Evolutionary conservation across 2,329 filamentous ascomycete genomes (phyloP).

Genomic region (Blastomyces parvus): DNA sequence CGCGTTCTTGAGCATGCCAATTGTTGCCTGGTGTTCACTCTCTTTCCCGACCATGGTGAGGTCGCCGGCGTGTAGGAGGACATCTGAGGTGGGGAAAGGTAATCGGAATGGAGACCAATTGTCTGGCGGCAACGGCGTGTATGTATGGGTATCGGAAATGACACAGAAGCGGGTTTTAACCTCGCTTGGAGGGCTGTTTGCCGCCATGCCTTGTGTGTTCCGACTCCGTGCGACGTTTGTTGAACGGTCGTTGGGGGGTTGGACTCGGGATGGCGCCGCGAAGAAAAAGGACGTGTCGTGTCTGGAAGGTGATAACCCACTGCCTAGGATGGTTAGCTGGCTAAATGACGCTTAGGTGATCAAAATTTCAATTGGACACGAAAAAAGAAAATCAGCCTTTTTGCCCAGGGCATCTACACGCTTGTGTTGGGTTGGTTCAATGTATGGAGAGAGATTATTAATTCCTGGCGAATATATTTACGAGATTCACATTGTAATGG

Average conservation of each 20-base stretch:
- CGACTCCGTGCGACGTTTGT: not conserved
- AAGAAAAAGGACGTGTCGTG: not conserved
- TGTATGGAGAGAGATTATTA: not conserved
- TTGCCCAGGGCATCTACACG: not conserved
- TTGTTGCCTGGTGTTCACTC: slow-evolving; percentile 39
- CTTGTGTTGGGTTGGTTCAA: not conserved
- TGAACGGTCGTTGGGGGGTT: slow-evolving; percentile 3
- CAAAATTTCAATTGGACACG: not conserved
- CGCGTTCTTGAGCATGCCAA: slow-evolving; percentile 41
- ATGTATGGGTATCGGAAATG: slow-evolving; percentile 37
- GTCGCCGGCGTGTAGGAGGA: slow-evolving; percentile 52
- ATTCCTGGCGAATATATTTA: not conserved
- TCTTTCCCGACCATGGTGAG: slow-evolving; percentile 44
- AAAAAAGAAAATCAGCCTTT: not conserved
- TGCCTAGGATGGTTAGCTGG: not conserved
- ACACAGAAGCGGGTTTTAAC: slow-evolving; percentile 36
- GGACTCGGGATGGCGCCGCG: not conserved
- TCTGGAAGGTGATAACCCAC: not conserved
- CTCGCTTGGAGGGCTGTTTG: not conserved
- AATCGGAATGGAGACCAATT: slow-evolving; percentile 25
- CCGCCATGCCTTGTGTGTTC: not conserved
- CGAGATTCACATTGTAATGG: not conserved
- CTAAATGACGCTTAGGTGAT: not conserved
- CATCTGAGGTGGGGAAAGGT: slow-evolving; percentile 43
- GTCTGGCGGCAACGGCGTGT: slow-evolving; percentile 19